Evolutionary conservation across 208 protist genomes (phyloP), one percentile per base, ranked within the genome.

Genomic region (Angomonas deanei): DNA sequence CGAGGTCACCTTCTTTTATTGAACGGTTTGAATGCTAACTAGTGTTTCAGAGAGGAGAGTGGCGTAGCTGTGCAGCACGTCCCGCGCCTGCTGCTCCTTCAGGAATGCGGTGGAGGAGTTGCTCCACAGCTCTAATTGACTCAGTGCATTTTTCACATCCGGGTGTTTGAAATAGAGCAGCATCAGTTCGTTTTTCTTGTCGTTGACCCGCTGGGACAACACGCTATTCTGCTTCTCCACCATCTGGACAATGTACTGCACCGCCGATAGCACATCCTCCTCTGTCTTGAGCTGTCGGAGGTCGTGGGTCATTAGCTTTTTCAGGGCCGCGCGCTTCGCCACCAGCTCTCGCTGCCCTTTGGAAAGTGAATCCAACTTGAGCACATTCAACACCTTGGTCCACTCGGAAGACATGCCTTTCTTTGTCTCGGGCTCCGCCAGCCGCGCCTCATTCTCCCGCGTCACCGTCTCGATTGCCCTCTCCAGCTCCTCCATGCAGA

Each of bases 401-500:
- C 60, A 54, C 17, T 89, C 80, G 10, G 71, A 81, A n/a, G 86
- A 17, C 13, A 68, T 72, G 27, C 78, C 78, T 54, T 58, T 19
- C 59, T 59, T 46, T 3, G 26, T 3, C 13, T 27, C 53, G 10
- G 62, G 61, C 13, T 5, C 64, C 34, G 21, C 56, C 0, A 15
- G 1, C 8, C 8, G 33, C 15, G 24, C n/a, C 4, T 19, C 13
- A 42, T 75, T 80, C 1, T 34, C 54, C 15, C 27, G 34, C 17
- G 61, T 39, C 8, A 74, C 80, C 6, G 31, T 30, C 17, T 77
- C 71, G 2, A 89, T 68, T 11, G 80, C 82, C 0, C 57, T 39
- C 34, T 90, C 72, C 13, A 94, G 69, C 63, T 83, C 76, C 48
- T 85, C 76, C 68, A 92, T 82, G 56, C 85, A 94, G 68, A 86